These are phyloP conservation scores for Ascochyta lentis DNA, from an alignment of 2,329 filamentous ascomycete genomes.

Conservation along the genomic window DNA sequence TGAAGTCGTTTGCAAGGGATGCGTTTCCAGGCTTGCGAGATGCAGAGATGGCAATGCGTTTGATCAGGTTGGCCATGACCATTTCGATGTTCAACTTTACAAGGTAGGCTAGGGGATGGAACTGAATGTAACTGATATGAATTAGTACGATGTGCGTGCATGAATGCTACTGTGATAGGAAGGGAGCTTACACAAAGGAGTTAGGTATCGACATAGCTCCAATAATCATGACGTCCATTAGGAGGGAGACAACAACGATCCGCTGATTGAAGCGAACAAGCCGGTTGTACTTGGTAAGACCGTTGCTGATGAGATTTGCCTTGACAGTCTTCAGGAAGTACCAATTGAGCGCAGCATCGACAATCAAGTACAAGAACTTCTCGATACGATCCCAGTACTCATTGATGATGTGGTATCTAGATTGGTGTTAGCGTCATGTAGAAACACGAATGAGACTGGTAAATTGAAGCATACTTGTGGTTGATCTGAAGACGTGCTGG, in stretches of 20 bases:
- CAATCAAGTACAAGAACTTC: slow-evolving; percentile 47
- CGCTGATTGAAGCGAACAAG: slow-evolving; percentile 59
- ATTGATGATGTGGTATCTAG: slow-evolving; percentile 43
- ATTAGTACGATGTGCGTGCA: not conserved
- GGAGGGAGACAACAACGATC: slow-evolving; percentile 58
- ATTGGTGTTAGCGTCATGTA: not conserved
- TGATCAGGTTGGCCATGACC: slow-evolving; percentile 60
- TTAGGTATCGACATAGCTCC: slow-evolving; percentile 56
- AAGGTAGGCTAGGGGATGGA: slow-evolving; percentile 59
- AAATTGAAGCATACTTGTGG: slow-evolving; percentile 23
- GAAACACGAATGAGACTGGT: not conserved
- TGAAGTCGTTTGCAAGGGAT: slow-evolving; percentile 39
- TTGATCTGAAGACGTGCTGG: slow-evolving; percentile 47
- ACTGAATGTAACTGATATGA: slow-evolving; percentile 53
- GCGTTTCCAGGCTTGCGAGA: slow-evolving; percentile 37
- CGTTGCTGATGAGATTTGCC: slow-evolving; percentile 56
- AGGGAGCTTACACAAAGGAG: slow-evolving; percentile 51
- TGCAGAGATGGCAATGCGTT: slow-evolving; percentile 44
- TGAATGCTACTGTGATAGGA: not conserved
- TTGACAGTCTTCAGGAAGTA: slow-evolving; percentile 55
- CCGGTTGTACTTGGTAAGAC: slow-evolving; percentile 59
- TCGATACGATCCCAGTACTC: slow-evolving; percentile 50
- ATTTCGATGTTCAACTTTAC: slow-evolving; percentile 61
- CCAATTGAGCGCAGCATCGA: slow-evolving; percentile 49
- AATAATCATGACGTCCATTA: slow-evolving; percentile 59